Evolutionary conservation across 2,329 filamentous ascomycete genomes (phyloP).

Genomic region (Cercospora sesami): DNA sequence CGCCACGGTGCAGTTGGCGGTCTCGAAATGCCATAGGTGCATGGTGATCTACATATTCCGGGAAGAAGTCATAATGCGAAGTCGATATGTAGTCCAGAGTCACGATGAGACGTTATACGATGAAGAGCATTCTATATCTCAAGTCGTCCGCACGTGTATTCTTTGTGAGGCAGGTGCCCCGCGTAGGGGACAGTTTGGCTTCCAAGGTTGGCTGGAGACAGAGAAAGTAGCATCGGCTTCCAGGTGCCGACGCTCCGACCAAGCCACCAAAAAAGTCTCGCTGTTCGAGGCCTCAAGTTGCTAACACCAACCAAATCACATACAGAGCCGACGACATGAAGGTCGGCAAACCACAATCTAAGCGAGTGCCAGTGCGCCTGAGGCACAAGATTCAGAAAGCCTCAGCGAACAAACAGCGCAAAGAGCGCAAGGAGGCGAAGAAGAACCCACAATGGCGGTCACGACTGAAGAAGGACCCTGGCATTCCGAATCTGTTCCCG

Average conservation of each 20-base stretch:
- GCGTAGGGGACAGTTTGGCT: neutral
- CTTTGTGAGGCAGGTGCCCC: neutral
- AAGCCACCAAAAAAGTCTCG: conserved; percentile 2
- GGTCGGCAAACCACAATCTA: conserved; percentile 74
- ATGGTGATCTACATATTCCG: neutral
- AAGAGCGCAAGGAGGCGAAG: conserved; percentile 83
- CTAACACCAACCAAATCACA: neutral
- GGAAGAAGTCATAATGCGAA: neutral
- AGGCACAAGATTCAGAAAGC: conserved; percentile 96
- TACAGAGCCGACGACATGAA: conserved; percentile 30
- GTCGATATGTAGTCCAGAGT: neutral
- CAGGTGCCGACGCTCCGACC: neutral
- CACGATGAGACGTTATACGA: neutral
- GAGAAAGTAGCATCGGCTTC: neutral
- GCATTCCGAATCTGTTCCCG: conserved; percentile 94
- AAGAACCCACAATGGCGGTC: conserved; percentile 97
- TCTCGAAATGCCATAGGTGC: neutral
- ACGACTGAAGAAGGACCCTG: conserved; percentile 94
- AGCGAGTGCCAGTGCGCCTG: conserved; percentile 84
- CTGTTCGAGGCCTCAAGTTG: neutral
- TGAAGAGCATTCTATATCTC: neutral
- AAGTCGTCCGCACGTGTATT: neutral
- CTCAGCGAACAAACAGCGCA: conserved; percentile 84
- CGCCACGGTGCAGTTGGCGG: neutral
- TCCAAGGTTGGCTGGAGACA: neutral